Evolutionary conservation across 139 green algal species (phyloP), one percentile per base, ranked within the genome.

Genomic region (Chlamydomonas sphaeroides): DNA sequence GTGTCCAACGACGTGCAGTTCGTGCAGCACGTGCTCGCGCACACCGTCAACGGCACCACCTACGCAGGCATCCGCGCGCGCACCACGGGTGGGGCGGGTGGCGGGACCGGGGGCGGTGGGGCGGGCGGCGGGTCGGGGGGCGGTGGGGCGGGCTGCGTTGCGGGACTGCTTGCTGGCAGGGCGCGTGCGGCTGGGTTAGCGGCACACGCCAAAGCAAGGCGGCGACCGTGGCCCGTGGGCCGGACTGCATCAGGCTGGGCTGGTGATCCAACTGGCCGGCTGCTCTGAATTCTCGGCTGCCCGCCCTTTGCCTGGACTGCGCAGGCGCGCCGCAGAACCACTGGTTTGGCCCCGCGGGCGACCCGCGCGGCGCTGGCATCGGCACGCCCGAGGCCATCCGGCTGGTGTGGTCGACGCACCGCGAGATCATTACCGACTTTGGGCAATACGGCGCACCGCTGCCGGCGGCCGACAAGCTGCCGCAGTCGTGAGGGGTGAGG

Each of bases 31-130:
- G 91, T 99, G 45, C 90, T 99, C 23, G 95, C 73, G 5, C 90
- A 95, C 88, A 99, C 95, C 5, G 96, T 99, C n/a, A 99, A 99
- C 84, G 97, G 97, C 33, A 99, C 97, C 17, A 99, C 97, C 0
- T 99, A 99, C 84, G 92, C 84, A 0, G 97, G 97, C 65, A 89
- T 96, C 33, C 88, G 96, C 1, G 96, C 93, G 0, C 87, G 96
- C n/a, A 98, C 95, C 61, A 98, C 96, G 26, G 93, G 91, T 88
- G 35, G 5, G 87, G 98, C 96, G 26, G 93, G 91, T 88, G 35
- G 5, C 85, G 10, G 45, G 45, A 53, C 45, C 45, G 10, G 45
- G 45, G 11, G 14, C 45, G 45, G 11, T 53, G 32, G 7, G 65
- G 41, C 25, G 41, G 8, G 59, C 11, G 30, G 6, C 3, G 30